Percentiles rank a stretch among this genome's conserved stretches.
phyloP scores from a whole-genome alignment of 345 rosid species.

The Acer saccharum region DNA sequence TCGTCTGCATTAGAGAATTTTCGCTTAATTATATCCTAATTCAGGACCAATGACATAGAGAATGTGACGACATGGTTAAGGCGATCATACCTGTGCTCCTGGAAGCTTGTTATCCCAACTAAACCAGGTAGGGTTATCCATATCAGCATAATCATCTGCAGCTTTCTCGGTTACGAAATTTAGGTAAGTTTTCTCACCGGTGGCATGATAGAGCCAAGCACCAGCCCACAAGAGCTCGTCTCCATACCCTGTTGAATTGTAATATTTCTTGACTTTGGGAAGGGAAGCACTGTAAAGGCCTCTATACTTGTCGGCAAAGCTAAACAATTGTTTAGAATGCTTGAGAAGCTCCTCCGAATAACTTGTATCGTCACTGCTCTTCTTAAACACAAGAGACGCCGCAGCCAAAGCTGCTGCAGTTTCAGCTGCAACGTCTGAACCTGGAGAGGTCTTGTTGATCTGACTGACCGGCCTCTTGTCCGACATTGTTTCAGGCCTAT shows the following conservation, averaged over 20 bases:
- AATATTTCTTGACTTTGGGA: constrained; percentile 59
- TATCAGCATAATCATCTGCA: constrained; percentile 60
- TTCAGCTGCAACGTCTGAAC: constrained; percentile 94
- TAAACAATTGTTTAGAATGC: constrained; percentile 80
- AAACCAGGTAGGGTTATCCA: constrained; percentile 88
- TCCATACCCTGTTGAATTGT: constrained; percentile 85
- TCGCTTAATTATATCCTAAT: no score
- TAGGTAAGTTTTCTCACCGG: constrained; percentile 66
- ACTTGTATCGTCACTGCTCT: constrained; percentile 29
- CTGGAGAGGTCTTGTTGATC: constrained; percentile 66
- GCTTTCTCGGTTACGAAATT: constrained; percentile 55
- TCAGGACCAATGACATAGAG: no score
- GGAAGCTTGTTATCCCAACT: constrained; percentile 98
- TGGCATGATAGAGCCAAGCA: constrained; percentile 89
- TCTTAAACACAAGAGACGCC: constrained; percentile 83
- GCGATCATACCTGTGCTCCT: constrained; percentile 65
- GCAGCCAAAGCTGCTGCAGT: constrained; percentile 97
- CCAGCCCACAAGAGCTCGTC: constrained; percentile 98
- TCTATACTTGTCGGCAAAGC: constrained; percentile 67
- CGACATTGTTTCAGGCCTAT: constrained; percentile 79
- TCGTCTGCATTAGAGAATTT: no score
- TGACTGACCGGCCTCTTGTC: constrained; percentile 74
- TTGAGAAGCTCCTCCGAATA: constrained; percentile 72
- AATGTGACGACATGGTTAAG: background rate
- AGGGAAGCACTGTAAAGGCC: constrained; percentile 64